Evolutionary conservation across 2,329 filamentous ascomycete species (phyloP).

Genomic region (Trichoderma atrobrunneum): DNA sequence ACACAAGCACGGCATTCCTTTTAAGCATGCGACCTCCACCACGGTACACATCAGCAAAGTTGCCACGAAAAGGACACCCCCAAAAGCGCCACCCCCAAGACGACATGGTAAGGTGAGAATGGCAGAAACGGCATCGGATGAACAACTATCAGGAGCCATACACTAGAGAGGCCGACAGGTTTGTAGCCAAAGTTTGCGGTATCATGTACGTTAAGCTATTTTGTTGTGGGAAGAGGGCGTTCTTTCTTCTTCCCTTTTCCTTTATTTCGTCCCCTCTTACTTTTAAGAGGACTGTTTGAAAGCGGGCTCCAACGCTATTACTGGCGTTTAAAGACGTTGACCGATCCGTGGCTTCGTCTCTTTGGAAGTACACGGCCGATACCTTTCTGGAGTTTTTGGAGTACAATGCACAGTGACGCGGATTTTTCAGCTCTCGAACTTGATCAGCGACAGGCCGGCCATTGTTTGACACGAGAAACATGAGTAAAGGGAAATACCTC

Average conservation of each 20-base stretch:
- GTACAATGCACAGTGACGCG: background rate
- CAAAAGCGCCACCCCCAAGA: conserved; percentile 47
- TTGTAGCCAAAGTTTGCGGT: background rate
- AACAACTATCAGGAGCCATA: conserved; percentile 14
- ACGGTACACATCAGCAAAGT: conserved; percentile 30
- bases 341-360: background rate
- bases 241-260: background rate
- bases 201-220: background rate
- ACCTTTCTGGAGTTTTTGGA: conserved; percentile 6
- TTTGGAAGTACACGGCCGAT: background rate
- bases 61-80: conserved; percentile 40
- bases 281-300: background rate
- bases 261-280: background rate
- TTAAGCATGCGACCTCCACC: conserved; percentile 34
- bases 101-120: conserved; percentile 43
- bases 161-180: background rate
- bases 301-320: background rate
- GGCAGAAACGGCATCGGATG: conserved; percentile 32
- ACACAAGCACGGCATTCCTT: conserved; percentile 53
- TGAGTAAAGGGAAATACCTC: conserved; percentile 6
- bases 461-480: conserved; percentile 9
- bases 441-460: conserved; percentile 9
- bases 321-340: background rate
- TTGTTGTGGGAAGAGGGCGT: background rate
- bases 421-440: background rate